Evolutionary conservation across 306 rosid genomes (phyloP), one percentile per base, ranked within the genome.

Genomic region (Malus orientalis): DNA sequence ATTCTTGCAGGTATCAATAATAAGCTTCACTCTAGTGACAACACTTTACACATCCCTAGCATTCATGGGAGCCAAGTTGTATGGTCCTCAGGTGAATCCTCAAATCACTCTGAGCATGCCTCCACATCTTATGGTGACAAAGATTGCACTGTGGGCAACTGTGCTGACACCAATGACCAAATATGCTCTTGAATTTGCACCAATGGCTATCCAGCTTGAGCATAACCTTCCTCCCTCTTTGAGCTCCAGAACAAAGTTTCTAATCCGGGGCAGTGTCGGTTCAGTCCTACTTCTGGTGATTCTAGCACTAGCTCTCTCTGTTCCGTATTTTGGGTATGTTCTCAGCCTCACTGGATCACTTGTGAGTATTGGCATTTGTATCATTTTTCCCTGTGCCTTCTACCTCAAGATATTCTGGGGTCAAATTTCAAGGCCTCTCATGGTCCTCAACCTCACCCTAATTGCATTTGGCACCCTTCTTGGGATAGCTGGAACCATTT

Each of bases 61-160:
- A 1, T 88, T 90, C 67, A 57, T 87, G 89, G 97, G 97, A 59
- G 97, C 92, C 5, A 92, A 81, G 55, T 74, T 90, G 84, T 92
- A 74, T 80, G 97, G 97, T 4, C 74, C 79, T 6, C 71, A 83
- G 65, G 87, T 92, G 0, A 76, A 86, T 11, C 84, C 97, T 8
- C 97, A 90, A 64, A 83, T 92, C 69, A 92, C 97, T 30, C 91
- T 90, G 3, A 92, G 92, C 89, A 80, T 92, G 93, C 92, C 96
- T 22, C 82, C 76, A 32, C 81, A 82, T 45, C 54, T 73, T 3
- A 59, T 81, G 0, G 75, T 80, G 6, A 88, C 97, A 18, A 87
- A 92, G 77, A 78, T 90, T 29, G 96, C 91, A n/a, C 33, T 87
- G 15, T 88, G 96, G 92, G 93, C 97, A 38, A 90, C 93, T 0